Base-by-base conservation (phyloP, 1,284 basidiomycete genomes). In the Trametes sp. region DNA sequence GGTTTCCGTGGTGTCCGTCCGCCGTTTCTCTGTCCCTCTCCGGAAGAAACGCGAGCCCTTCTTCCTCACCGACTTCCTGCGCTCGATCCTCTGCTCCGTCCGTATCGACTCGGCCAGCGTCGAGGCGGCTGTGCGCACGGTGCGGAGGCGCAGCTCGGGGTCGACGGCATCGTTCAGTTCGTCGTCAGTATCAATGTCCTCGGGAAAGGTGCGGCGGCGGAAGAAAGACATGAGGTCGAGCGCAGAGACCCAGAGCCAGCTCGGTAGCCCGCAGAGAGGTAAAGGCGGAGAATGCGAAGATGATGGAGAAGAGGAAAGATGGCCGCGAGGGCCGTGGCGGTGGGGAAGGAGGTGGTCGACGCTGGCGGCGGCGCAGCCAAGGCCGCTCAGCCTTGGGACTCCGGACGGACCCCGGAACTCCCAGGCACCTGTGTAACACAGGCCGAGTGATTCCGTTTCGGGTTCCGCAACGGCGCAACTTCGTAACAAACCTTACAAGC, bases 121-220 rank as follows among this genome's bases (percentile, higher is more conserved):
- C 21, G 91, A 94, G 14, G 92, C 89, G 1, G 95, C 95, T 1
- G 95, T 97, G 68, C 90, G 87, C 23, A 95, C 93, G 0, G 95
- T 96, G 58, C 94, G 87, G 57, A 98, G 82, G 35, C 93, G 88
- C 9, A 95, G 83, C 70, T 94, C 88, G 16, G 93, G 91, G 81
- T 96, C 94, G 70, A 96, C 90, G 57, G 80, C 81, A 46, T 77
- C 86, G 64, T 78, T 82, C 70, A 87, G 84, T 69, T 88, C 85
- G 65, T 87, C 84, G 74, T 88, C 84, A 42, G 80, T 80, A 73
- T 81, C 79, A 49, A 81, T 72, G 59, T 81, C 78, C 56, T 81
- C 74, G 48, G 71, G 73, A 51, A 69, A 56, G 50, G 64, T 63
- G 57, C 70, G 68, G 59, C 70, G 71, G 53, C 69, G 70, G 44